Percentiles rank a stretch among this genome's conserved stretches.
These are phyloP conservation scores for Malus asiatica DNA, from an alignment of 306 rosid species.

Conservation along the genomic window DNA sequence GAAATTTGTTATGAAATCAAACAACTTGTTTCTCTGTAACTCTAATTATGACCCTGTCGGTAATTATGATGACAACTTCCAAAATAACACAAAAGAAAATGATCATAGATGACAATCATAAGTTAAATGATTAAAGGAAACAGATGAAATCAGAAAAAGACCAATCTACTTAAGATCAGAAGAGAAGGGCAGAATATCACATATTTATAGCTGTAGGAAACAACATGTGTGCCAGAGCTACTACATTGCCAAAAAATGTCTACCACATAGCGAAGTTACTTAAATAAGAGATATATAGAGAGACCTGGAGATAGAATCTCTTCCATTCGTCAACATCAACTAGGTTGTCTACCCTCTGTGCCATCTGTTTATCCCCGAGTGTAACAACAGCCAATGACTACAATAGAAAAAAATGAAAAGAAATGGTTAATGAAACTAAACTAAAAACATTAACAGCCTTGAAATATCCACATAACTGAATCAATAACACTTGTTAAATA, in stretches of 20 bases:
- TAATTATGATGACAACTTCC: not conserved
- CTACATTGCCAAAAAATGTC: conserved; percentile 7
- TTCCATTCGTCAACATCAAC: conserved; percentile 72
- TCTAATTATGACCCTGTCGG: not conserved
- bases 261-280: not conserved
- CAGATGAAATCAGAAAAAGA: not conserved
- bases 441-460: conserved; percentile 6
- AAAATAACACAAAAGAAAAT: not conserved
- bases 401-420: conserved; percentile 9
- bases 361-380: conserved; percentile 93
- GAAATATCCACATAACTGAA: not conserved
- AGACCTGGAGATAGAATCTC: conserved; percentile 92
- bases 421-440: conserved; percentile 1
- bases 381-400: conserved; percentile 92
- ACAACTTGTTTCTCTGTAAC: not conserved
- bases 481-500: not conserved
- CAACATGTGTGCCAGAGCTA: not conserved
- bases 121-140: not conserved
- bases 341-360: conserved; percentile 85
- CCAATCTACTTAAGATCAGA: not conserved
- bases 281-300: conserved; percentile 8
- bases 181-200: not conserved
- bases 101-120: not conserved
- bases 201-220: not conserved
- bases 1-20: not conserved